Evolutionary conservation across 306 rosid species (phyloP), one percentile per base, ranked within the genome.

Genomic region (Trichosanthes cucumerina): DNA sequence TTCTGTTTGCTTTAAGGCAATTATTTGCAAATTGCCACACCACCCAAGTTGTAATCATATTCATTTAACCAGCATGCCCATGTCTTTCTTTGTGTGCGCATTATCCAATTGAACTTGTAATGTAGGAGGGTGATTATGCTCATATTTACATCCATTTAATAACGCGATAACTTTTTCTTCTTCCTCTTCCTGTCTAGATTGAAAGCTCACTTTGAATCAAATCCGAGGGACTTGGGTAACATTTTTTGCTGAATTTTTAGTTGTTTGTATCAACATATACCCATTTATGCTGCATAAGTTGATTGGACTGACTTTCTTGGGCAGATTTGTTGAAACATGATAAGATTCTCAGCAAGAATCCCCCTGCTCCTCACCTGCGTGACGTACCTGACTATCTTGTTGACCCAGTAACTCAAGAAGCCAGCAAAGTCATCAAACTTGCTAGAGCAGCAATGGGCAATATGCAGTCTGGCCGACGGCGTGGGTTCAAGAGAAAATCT

Each of bases 321-420:
- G 85, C 91, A 91, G 99, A 88, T 86, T 86, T 91, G 49, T 84
- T 95, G 91, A 92, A 95, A 80, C 99, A 95, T 44, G 99, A 95
- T 81, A 95, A 95, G 83, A 82, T 87, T 84, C 79, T 95, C 74
- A 95, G 99, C 96, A 95, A 92, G 91, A 91, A 86, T 53, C 90
- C 91, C 73, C 96, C 95, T 19, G 92, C 98, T 60, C 39, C 93
- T 18, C 97, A 92, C 81, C 88, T 95, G 46, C 88, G 97, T 3
- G 89, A 88, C 73, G 92, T 92, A 52, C 99, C 97, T 1, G 96
- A 89, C 54, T 95, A 95, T 83, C 89, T 95, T 21, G 49, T 93
- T 11, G 98, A 93, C 82, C 84, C 86, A 71, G 79, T 84, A 65
- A 93, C 98, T 7, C 86, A 86, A 87, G 98, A 93, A 85, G 98